Evolutionary conservation across 208 protist genomes (phyloP), one percentile per base, ranked within the genome.

Genomic region (Crithidia expoeki): DNA sequence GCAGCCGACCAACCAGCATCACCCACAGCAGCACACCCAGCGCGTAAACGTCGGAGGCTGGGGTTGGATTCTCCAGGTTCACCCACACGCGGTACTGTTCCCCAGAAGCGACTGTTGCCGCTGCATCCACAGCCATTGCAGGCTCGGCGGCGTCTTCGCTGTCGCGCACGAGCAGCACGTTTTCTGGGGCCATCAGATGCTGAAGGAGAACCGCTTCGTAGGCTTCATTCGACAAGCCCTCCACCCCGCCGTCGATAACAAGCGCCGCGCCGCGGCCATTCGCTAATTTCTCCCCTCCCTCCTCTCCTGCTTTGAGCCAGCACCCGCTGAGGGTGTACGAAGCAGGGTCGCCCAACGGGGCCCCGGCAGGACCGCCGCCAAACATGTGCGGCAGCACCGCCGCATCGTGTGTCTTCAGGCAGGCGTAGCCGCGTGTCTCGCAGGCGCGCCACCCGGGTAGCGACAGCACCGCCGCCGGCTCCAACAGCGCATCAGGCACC

Each of bases 21-120:
- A 76, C 73, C 52, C 85, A 92, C 36, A 89, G 68, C 47, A 94
- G 49, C 19, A 87, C 84, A 14, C 89, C 89, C 25, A 92, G 53
- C 14, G 78, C 74, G 73, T 83, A 94, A 55, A 73, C 66, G 56
- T 94, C 89, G 12, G 80, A n/a, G 2, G 73, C 73, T 9, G 58
- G 38, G 2, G 40, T 47, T 0, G 38, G 10, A 40, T 27, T 19
- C 9, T 77, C 51, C 27, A 27, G 49, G 28, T 73, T 49, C 9
- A 72, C 44, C 68, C 72, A 83, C 2, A 79, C 53, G 1, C 58
- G 30, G 25, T 50, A 58, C 9, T 25, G 32, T 27, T 62, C 19
- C 14, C 23, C 6, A 12, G 36, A 42, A 42, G 36, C 30, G 2
- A 42, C 21, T 19, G 63, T 19, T 2, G 3, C 36, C 6, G 30